Percentiles rank a stretch among this genome's conserved stretches.
These are phyloP conservation scores for Trichoderma koningii DNA, from an alignment of 2,329 filamentous ascomycete species.

Conservation along the genomic window DNA sequence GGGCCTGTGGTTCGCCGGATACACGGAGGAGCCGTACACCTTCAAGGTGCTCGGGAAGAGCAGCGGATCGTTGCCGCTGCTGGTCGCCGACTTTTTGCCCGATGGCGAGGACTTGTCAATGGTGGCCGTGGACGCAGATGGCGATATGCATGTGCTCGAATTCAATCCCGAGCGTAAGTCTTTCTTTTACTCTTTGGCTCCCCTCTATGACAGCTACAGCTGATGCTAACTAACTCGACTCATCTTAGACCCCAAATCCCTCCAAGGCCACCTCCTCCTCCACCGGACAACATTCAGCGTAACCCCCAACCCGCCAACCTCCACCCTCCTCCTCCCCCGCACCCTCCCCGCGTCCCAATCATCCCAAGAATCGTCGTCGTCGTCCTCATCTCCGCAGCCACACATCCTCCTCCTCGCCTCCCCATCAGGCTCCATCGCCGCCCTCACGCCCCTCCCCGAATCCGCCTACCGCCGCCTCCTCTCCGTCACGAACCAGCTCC, in stretches of 20 bases:
- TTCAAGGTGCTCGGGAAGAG: slow-evolving; percentile 93
- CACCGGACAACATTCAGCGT: slow-evolving; percentile 87
- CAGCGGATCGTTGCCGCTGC: slow-evolving; percentile 72
- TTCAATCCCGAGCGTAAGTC: slow-evolving; percentile 89
- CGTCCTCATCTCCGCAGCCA: slow-evolving; percentile 31
- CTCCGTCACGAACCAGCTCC: slow-evolving; percentile 77
- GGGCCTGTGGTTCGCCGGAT: slow-evolving; percentile 94
- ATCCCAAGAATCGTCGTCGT: slow-evolving; percentile 32
- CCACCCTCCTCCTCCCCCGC: slow-evolving; percentile 74
- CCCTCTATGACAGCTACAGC: no score
- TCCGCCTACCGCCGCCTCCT: slow-evolving; percentile 79
- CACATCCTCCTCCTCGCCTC: slow-evolving; percentile 69
- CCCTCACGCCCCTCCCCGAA: slow-evolving; percentile 78
- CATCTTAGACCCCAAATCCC: slow-evolving; percentile 81
- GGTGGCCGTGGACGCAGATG: slow-evolving; percentile 79
- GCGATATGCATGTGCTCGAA: slow-evolving; percentile 84
- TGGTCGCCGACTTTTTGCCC: slow-evolving; percentile 85
- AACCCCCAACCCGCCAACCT: slow-evolving; percentile 73
- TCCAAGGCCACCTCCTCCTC: slow-evolving; percentile 83
- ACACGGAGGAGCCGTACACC: slow-evolving; percentile 94
- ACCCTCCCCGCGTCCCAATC: slow-evolving; percentile 51
- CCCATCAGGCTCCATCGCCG: slow-evolving; percentile 72
- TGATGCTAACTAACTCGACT: neutral
- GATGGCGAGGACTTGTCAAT: slow-evolving; percentile 82
- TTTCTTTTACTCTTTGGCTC: neutral